A percentile compares a stretch with the other conserved stretches of the same genome.
phyloP scores from a whole-genome alignment of 176 grass and related monocot species.

The Echinochloa phyllopogon region DNA sequence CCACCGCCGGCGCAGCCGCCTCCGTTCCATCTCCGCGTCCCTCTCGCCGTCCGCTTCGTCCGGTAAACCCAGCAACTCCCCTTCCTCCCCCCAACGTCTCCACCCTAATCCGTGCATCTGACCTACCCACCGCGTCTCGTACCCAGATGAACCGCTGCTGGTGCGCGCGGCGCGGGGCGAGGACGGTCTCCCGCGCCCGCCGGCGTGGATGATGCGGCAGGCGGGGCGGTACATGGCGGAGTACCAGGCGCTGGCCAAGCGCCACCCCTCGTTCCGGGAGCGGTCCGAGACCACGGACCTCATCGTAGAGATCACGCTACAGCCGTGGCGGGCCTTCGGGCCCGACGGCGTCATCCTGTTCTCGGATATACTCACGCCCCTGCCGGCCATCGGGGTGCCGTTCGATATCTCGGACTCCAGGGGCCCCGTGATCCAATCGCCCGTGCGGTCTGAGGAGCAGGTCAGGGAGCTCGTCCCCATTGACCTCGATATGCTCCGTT shows the following conservation, averaged over 20 bases:
- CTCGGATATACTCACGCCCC: conserved; percentile 95
- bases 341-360: conserved; percentile 99
- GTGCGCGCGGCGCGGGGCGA: conserved; percentile 82
- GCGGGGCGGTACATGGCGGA: conserved; percentile 93
- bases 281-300: conserved; percentile 93
- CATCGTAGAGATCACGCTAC: conserved; percentile 94
- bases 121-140: neutral
- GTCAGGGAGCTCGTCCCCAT: conserved; percentile 69
- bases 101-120: conserved; percentile 44
- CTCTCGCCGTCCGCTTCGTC: conserved; percentile 31
- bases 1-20: conserved; percentile 17
- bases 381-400: conserved; percentile 90
- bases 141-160: conserved; percentile 78
- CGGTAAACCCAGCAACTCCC: conserved; percentile 37
- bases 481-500: conserved; percentile 84
- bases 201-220: conserved; percentile 99
- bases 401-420: conserved; percentile 92
- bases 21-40: conserved; percentile 32
- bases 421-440: conserved; percentile 82
- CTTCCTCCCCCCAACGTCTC: conserved; percentile 25
- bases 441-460: conserved; percentile 48
- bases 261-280: conserved; percentile 88
- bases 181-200: conserved; percentile 62
- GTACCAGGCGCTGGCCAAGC: conserved; percentile 88
- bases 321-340: conserved; percentile 82